These are phyloP conservation scores for Colletotrichum ledebouriae DNA, from an alignment of 2,329 filamentous ascomycete species.

Conservation along the genomic window DNA sequence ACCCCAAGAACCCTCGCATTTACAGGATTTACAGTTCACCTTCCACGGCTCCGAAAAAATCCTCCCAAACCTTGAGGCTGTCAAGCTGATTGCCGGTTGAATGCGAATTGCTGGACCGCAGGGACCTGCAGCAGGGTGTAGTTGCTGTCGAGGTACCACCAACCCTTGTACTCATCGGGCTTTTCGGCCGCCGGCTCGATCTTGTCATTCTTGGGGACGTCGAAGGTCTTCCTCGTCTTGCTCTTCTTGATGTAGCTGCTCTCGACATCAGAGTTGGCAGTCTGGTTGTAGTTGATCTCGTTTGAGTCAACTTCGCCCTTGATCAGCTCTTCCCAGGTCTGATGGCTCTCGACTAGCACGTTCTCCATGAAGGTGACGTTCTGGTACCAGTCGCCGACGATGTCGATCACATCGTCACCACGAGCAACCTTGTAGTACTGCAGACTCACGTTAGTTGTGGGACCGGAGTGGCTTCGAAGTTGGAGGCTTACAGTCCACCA, in stretches of 20 bases:
- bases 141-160: slow-evolving; percentile 55
- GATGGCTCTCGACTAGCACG: slow-evolving; percentile 54
- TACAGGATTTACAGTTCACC: too few species aligned
- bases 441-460: neutral
- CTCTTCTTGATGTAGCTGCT: slow-evolving; percentile 52
- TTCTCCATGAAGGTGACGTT: slow-evolving; percentile 50
- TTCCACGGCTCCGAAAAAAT: neutral
- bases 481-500: slow-evolving; percentile 54
- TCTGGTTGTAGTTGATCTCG: slow-evolving; percentile 59
- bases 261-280: slow-evolving; percentile 48
- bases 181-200: slow-evolving; percentile 49
- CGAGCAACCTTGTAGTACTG: slow-evolving; percentile 58
- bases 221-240: slow-evolving; percentile 50
- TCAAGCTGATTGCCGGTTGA: slow-evolving; percentile 19
- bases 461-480: accelerated
- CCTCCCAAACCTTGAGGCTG: neutral
- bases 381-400: slow-evolving; percentile 54
- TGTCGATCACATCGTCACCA: slow-evolving; percentile 52
- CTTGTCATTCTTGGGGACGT: slow-evolving; percentile 49
- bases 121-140: slow-evolving; percentile 48
- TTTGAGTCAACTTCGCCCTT: slow-evolving; percentile 52
- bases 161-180: slow-evolving; percentile 52
- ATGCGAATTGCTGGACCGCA: neutral
- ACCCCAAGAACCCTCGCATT: too few species aligned
- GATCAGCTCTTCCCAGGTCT: slow-evolving; percentile 56